Evolutionary conservation across 2,329 filamentous ascomycete species (phyloP).

Genomic region (Beauveria rudraprayagi): DNA sequence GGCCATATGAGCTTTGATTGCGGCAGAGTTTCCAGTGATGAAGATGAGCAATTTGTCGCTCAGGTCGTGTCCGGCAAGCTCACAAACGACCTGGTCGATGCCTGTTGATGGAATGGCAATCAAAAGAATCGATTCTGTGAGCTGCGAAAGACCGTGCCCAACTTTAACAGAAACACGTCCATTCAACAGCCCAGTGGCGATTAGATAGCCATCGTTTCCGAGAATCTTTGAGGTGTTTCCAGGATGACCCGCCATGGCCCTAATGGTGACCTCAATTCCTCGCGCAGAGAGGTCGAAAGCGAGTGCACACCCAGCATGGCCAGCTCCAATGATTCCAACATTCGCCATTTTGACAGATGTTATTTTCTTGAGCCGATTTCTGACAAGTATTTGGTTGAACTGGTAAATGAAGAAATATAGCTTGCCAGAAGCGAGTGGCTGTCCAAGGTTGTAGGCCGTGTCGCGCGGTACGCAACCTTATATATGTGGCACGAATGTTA

Average conservation of each 20-base stretch:
- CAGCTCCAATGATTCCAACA: constrained; percentile 12
- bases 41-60: background rate
- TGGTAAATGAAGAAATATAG: background rate
- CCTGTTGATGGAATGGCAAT: constrained; percentile 3
- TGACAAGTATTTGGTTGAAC: background rate
- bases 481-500: too few relatives aligned
- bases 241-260: constrained; percentile 4
- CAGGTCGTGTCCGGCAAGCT: background rate
- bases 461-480: too few relatives aligned
- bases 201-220: background rate
- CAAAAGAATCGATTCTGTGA: background rate
- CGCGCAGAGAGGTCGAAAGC: constrained; percentile 10
- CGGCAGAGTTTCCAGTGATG: background rate
- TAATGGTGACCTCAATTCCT: constrained; percentile 3
- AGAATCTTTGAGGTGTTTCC: background rate
- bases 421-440: background rate
- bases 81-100: background rate
- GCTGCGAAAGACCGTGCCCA: background rate
- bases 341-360: background rate
- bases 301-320: constrained; percentile 13
- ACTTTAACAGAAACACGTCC: background rate
- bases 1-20: background rate
- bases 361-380: background rate
- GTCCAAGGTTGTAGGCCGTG: too few relatives aligned
- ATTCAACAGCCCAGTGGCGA: background rate